These are phyloP conservation scores for Trametopsis cervina DNA, from an alignment of 768 basidiomycete genomes.

Conservation along the genomic window DNA sequence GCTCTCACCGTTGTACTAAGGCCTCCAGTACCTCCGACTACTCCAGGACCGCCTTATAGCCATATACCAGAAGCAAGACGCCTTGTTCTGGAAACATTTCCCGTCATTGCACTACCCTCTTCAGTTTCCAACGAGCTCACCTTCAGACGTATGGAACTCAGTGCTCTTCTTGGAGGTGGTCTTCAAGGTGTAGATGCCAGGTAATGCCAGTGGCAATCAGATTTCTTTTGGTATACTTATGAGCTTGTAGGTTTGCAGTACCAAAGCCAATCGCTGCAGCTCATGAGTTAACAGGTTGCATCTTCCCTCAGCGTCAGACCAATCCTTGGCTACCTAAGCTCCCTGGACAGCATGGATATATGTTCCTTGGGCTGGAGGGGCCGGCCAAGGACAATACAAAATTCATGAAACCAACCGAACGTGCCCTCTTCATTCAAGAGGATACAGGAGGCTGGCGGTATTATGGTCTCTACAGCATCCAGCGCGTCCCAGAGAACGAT, in stretches of 20 bases:
- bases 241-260: background rate
- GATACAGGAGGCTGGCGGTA: constrained; percentile 35
- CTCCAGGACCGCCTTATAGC: too few species aligned
- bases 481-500: constrained; percentile 25
- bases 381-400: constrained; percentile 29
- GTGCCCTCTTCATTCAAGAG: constrained; percentile 40
- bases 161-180: constrained; percentile 31
- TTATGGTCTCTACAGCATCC: constrained; percentile 39
- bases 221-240: background rate
- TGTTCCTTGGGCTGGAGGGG: constrained; percentile 46
- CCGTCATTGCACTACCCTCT: constrained; percentile 21
- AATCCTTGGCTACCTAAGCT: constrained; percentile 47
- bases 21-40: too few species aligned
- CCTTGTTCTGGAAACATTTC: constrained; percentile 19
- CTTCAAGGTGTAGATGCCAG: constrained; percentile 20
- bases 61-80: constrained; percentile 12
- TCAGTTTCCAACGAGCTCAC: constrained; percentile 22
- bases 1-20: too few species aligned
- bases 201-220: background rate
- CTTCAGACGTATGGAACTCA: constrained; percentile 36
- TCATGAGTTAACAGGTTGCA: constrained; percentile 31
- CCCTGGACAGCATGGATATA: constrained; percentile 46
- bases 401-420: constrained; percentile 33
- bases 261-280: constrained; percentile 19
- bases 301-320: constrained; percentile 44